Evolutionary conservation across 2,329 filamentous ascomycete species (phyloP).

Genomic region (Sclerotinia sclerotiorum): DNA sequence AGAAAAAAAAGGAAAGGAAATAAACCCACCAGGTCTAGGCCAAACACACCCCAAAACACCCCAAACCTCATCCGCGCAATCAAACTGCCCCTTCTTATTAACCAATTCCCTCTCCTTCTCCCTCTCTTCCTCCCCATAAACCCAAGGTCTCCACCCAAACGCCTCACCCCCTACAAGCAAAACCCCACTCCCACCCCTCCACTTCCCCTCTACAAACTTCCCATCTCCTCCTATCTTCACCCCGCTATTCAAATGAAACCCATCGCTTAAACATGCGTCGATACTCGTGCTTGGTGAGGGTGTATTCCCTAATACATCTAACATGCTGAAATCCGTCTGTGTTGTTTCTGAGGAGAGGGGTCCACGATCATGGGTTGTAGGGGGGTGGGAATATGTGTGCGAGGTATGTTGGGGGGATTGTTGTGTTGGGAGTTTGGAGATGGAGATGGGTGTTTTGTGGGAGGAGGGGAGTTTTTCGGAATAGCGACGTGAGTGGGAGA

Average conservation of each 20-base stretch:
- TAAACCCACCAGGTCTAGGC: constrained; percentile 77
- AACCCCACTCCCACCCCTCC: constrained; percentile 64
- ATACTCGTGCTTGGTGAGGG: constrained; percentile 79
- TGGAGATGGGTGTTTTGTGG: neutral
- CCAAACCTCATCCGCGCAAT: constrained; percentile 69
- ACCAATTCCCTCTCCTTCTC: constrained; percentile 47
- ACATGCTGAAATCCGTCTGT: constrained; percentile 67
- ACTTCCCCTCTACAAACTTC: constrained; percentile 48
- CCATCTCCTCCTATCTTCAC: constrained; percentile 40
- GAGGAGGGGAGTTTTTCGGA: neutral
- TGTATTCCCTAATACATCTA: constrained; percentile 77
- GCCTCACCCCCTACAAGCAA: constrained; percentile 83
- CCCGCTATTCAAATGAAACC: constrained; percentile 85
- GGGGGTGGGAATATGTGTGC: neutral
- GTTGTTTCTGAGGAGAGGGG: constrained; percentile 61
- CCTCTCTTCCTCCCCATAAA: constrained; percentile 41
- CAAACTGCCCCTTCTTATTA: constrained; percentile 80
- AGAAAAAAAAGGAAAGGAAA: neutral
- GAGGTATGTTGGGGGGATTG: neutral
- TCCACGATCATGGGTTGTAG: constrained; percentile 51
- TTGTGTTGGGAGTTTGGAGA: neutral
- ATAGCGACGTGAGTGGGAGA: neutral
- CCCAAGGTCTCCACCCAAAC: constrained; percentile 87
- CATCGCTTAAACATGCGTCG: constrained; percentile 77
- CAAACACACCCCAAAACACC: constrained; percentile 75